Evolutionary conservation across 2,329 filamentous ascomycete genomes (phyloP), one percentile per base, ranked within the genome.

Genomic region (Hypoxylon sp.): DNA sequence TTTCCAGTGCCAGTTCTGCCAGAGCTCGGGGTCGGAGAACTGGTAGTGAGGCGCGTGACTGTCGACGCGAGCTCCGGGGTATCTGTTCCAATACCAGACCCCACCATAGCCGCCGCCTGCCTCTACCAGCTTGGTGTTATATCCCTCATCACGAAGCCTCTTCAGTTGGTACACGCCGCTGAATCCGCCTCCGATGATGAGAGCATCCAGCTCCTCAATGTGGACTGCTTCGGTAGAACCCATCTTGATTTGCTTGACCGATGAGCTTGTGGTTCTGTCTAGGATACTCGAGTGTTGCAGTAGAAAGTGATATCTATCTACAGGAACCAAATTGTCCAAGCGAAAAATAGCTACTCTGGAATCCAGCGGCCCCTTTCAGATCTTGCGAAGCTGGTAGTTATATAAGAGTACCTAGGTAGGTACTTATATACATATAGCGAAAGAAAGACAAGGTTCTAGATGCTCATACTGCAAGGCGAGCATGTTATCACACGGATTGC

Each of bases 81-180:
- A 78, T 1, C 65, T 58, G 56, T 77, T 76, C 67, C 69, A 75
- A 45, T 72, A 67, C 75, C 75, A 78, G 6, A 73, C 69, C 5
- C 75, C 75, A 3, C 75, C 75, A 7, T 73, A 63, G 19, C 64
- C 67, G 4, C 50, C 27, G 2, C 67, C 75, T 0, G 67, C 63
- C 31, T 78, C 75, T 21, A 75, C 63, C 0, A 74, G 47, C 36
- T 72, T 71, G 15, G 64, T 69, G 1, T 62, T 67, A 20, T 72
- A 65, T 2, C 71, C 72, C 11, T 63, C 63, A 3, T 71, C 59
- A 11, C 69, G 68, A 2, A 78, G 65, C 23, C 63, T 62, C 38
- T 75, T 66, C 3, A 77, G 67, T 29, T 59, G 54, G 17, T 59
- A 64, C 15, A 61, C 43, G 8, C 73, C 72, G 26, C 67, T 63